phyloP scores from a whole-genome alignment of 352 stramenopile species.

The Globisporangium acanthophoron region DNA sequence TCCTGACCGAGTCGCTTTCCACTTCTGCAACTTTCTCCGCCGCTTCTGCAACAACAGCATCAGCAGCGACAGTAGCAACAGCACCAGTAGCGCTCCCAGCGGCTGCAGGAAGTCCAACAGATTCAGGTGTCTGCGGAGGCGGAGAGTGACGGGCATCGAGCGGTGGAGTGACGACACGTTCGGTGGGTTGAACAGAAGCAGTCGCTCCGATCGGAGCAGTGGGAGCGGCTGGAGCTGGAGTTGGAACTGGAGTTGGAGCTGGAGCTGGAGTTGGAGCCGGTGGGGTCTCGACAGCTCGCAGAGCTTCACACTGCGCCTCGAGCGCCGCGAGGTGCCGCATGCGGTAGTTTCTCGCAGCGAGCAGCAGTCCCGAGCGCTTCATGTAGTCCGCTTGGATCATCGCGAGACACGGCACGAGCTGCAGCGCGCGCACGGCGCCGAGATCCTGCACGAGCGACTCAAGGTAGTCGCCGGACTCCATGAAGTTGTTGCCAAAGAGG shows the following conservation, averaged over 20 bases:
- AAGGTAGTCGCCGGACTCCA: conserved; percentile 65
- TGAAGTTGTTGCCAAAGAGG: conserved; percentile 75
- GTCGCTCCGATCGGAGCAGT: neutral
- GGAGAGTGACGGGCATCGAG: too few species aligned
- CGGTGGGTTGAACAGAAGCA: too few species aligned
- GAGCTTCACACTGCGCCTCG: conserved; percentile 22
- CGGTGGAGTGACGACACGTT: too few species aligned
- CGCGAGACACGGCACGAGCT: conserved; percentile 61
- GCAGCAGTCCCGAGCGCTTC: conserved; percentile 48
- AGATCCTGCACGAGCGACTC: conserved; percentile 62
- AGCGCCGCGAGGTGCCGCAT: conserved; percentile 36
- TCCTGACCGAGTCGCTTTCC: neutral
- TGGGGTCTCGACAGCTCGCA: neutral
- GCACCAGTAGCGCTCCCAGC: neutral
- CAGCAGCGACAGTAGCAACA: neutral
- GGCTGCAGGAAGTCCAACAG: too few species aligned
- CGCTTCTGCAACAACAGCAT: neutral
- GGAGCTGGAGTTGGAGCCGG: neutral
- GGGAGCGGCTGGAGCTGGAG: neutral
- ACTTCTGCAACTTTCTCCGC: neutral
- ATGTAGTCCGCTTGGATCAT: conserved; percentile 56
- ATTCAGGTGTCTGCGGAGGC: too few species aligned
- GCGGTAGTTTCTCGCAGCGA: conserved; percentile 45
- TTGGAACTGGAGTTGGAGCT: too few species aligned
- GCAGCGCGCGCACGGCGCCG: conserved; percentile 42